phyloP scores from a whole-genome alignment of 495 filamentous ascomycete genomes.

The Echria macrotheca region DNA sequence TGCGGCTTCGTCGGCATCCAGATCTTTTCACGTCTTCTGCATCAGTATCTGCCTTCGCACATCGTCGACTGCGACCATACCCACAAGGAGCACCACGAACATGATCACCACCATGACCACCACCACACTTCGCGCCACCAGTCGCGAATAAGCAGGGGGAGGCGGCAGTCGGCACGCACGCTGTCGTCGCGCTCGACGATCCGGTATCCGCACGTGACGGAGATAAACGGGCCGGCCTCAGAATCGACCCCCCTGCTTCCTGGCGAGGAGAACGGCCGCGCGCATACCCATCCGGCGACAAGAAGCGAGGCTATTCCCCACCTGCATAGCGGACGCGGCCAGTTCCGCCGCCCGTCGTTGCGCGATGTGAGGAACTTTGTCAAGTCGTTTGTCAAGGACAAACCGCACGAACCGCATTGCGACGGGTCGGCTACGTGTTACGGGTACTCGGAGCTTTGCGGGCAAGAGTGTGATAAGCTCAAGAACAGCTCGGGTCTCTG shows the following conservation, averaged over 20 bases:
- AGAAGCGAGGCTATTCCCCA: slow-evolving; percentile 13
- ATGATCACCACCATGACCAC: slow-evolving; percentile 26
- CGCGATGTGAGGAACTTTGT: not conserved
- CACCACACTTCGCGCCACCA: slow-evolving; percentile 23
- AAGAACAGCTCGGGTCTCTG: slow-evolving; percentile 21
- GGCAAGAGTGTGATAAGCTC: slow-evolving; percentile 69
- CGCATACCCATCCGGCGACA: slow-evolving; percentile 3
- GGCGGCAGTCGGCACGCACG: slow-evolving; percentile 21
- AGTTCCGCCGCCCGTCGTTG: slow-evolving; percentile 21
- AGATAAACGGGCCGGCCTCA: slow-evolving; percentile 15
- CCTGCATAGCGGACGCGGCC: slow-evolving; percentile 5
- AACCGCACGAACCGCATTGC: slow-evolving; percentile 53
- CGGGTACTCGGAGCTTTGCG: slow-evolving; percentile 81
- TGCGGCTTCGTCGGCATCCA: slow-evolving; percentile 81
- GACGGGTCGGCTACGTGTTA: slow-evolving; percentile 73
- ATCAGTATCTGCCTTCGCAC: slow-evolving; percentile 83
- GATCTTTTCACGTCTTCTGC: slow-evolving; percentile 69
- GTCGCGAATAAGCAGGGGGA: slow-evolving; percentile 13
- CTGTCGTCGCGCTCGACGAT: slow-evolving; percentile 22
- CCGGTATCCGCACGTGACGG: slow-evolving; percentile 17
- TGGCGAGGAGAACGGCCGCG: slow-evolving; percentile 5
- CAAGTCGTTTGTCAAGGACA: slow-evolving; percentile 57
- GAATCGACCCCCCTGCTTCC: slow-evolving; percentile 30
- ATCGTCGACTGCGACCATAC: slow-evolving; percentile 88
- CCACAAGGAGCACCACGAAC: slow-evolving; percentile 52